Evolutionary conservation across 176 grass and related monocot genomes (phyloP).

Genomic region (Hordeum marinum): DNA sequence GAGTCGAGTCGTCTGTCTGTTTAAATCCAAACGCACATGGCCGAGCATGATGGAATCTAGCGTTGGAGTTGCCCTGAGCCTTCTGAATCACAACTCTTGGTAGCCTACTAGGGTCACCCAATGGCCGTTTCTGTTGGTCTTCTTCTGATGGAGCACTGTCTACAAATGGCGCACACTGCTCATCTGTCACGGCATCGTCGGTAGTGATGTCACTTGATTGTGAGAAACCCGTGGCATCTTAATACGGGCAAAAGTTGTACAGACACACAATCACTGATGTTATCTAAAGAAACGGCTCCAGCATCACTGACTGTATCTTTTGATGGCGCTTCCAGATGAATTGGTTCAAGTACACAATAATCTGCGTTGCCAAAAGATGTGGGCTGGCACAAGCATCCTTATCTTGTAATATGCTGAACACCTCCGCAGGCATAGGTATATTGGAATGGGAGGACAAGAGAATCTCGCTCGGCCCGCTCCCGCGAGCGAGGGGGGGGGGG

Average conservation of each 20-base stretch:
- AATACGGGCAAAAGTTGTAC: background rate
- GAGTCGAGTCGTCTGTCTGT: no score
- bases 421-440: conserved; percentile 1
- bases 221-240: background rate
- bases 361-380: conserved; percentile 24
- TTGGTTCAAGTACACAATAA: conserved; percentile 13
- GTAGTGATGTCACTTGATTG: conserved; percentile 13
- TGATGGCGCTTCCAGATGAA: background rate
- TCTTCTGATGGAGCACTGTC: conserved; percentile 44
- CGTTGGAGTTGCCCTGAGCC: no score
- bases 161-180: conserved; percentile 32
- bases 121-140: background rate
- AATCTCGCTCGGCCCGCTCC: no score
- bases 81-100: conserved; percentile 44
- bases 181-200: conserved; percentile 18
- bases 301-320: background rate
- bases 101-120: conserved; percentile 18
- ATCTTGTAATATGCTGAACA: background rate
- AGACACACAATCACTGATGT: background rate
- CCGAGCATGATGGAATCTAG: no score
- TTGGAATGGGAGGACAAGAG: no score
- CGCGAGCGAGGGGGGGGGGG: no score
- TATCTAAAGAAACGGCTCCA: conserved; percentile 20
- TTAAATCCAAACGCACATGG: no score
- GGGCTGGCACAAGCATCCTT: background rate